Percentiles rank a stretch among this genome's conserved stretches.
phyloP scores from a whole-genome alignment of 1,284 basidiomycete genomes.

The Leccinum griseonigrum region DNA sequence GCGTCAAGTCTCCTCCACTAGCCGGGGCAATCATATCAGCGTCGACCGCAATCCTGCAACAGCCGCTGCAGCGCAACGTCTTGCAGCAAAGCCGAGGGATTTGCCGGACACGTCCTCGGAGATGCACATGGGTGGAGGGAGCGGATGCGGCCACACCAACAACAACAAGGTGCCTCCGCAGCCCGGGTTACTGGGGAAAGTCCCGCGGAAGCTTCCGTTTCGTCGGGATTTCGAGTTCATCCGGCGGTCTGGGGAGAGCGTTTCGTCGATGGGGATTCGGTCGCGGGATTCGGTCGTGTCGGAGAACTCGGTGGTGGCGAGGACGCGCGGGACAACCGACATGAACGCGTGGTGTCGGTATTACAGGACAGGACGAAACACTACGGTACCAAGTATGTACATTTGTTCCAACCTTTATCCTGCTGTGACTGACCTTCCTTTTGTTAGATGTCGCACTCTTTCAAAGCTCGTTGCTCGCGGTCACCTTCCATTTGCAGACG shows the following conservation, averaged over 20 bases:
- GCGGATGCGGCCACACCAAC: slow-evolving; percentile 25
- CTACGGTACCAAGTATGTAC: too few relatives aligned
- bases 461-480: too few relatives aligned
- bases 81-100: slow-evolving; percentile 45
- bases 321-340: too few relatives aligned
- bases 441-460: too few relatives aligned
- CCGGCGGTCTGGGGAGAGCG: slow-evolving; percentile 59
- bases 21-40: slow-evolving; percentile 26
- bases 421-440: too few relatives aligned
- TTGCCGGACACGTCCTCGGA: slow-evolving; percentile 69
- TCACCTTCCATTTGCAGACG: too few relatives aligned
- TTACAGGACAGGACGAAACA: too few relatives aligned
- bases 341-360: too few relatives aligned
- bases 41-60: slow-evolving; percentile 35
- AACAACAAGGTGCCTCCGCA: slow-evolving; percentile 33
- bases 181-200: slow-evolving; percentile 50
- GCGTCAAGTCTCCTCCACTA: slow-evolving; percentile 13
- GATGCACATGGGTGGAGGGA: slow-evolving; percentile 19
- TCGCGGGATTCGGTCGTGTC: too few relatives aligned
- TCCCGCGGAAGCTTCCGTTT: too few relatives aligned
- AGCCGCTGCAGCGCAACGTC: slow-evolving; percentile 40
- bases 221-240: slow-evolving; percentile 68
- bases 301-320: too few relatives aligned
- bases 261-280: slow-evolving; percentile 38
- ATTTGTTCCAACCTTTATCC: too few relatives aligned